Evolutionary conservation across 2,329 filamentous ascomycete species (phyloP).

Genomic region (Botrytis galanthina): DNA sequence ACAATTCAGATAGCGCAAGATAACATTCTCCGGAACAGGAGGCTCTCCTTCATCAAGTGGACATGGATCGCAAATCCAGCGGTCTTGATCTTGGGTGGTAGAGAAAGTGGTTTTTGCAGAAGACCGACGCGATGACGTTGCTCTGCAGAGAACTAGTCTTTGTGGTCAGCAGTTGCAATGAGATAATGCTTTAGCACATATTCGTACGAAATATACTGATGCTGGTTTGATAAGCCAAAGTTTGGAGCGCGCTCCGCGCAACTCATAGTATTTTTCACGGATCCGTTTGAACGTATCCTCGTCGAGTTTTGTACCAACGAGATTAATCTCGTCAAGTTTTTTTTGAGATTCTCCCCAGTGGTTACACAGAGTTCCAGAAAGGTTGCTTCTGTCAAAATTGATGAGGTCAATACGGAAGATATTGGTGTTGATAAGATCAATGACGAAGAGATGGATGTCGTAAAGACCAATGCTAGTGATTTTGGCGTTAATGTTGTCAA

Average conservation of each 20-base stretch:
- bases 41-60: not conserved
- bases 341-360: too few relatives aligned
- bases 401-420: too few relatives aligned
- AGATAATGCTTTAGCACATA: not conserved
- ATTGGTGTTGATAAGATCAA: too few relatives aligned
- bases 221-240: not conserved
- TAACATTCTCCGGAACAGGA: not conserved
- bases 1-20: not conserved
- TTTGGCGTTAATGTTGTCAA: too few relatives aligned
- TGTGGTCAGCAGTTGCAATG: not conserved
- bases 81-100: not conserved
- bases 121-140: not conserved
- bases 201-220: not conserved
- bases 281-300: not conserved
- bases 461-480: too few relatives aligned
- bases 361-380: too few relatives aligned
- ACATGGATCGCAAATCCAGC: not conserved
- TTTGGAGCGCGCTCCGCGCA: not conserved
- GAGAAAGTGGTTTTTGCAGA: not conserved
- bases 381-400: too few relatives aligned
- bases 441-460: too few relatives aligned
- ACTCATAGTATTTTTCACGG: not conserved
- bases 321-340: not conserved
- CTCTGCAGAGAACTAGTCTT: not conserved
- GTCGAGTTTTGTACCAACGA: not conserved